phyloP scores from a whole-genome alignment of 2,329 filamentous ascomycete genomes.

The Kalaharituber pfeilii region DNA sequence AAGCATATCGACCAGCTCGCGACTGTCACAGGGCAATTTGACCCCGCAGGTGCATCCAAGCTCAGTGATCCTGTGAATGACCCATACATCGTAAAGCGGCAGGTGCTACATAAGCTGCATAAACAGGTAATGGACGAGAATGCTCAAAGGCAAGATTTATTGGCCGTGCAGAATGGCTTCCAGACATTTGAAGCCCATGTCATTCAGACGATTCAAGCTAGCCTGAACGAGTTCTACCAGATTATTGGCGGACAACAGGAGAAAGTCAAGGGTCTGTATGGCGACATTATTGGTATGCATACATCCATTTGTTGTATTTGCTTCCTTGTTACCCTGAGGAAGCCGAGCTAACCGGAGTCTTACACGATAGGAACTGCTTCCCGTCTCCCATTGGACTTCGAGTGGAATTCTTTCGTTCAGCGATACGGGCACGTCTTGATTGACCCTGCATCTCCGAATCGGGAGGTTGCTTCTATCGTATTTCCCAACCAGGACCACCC shows the following conservation, averaged over 20 bases:
- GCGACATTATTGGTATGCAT: slow-evolving; percentile 49
- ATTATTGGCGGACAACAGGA: slow-evolving; percentile 66
- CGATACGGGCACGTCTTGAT: slow-evolving; percentile 58
- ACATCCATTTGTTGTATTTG: background rate
- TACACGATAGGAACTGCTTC: slow-evolving; percentile 49
- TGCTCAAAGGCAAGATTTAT: slow-evolving; percentile 79
- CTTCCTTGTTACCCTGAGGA: background rate
- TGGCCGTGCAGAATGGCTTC: slow-evolving; percentile 84
- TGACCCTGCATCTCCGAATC: slow-evolving; percentile 56
- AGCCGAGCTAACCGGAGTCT: no score
- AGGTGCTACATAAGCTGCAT: slow-evolving; percentile 65
- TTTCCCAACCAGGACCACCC: slow-evolving; percentile 83
- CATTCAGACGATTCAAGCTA: slow-evolving; percentile 62
- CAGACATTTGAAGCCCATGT: slow-evolving; percentile 73
- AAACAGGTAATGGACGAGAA: slow-evolving; percentile 92
- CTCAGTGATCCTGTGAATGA: slow-evolving; percentile 57
- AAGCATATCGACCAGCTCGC: slow-evolving; percentile 92
- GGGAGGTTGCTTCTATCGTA: slow-evolving; percentile 52
- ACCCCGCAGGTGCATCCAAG: slow-evolving; percentile 38
- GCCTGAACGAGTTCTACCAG: slow-evolving; percentile 66
- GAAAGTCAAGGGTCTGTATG: slow-evolving; percentile 61
- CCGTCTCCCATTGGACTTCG: slow-evolving; percentile 64
- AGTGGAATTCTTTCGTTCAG: slow-evolving; percentile 71
- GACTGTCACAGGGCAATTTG: slow-evolving; percentile 64
- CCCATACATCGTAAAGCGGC: slow-evolving; percentile 72